Conservation (phyloP, 225 moss, liverwort and hornwort species). For the Lunularia cruciata region DNA sequence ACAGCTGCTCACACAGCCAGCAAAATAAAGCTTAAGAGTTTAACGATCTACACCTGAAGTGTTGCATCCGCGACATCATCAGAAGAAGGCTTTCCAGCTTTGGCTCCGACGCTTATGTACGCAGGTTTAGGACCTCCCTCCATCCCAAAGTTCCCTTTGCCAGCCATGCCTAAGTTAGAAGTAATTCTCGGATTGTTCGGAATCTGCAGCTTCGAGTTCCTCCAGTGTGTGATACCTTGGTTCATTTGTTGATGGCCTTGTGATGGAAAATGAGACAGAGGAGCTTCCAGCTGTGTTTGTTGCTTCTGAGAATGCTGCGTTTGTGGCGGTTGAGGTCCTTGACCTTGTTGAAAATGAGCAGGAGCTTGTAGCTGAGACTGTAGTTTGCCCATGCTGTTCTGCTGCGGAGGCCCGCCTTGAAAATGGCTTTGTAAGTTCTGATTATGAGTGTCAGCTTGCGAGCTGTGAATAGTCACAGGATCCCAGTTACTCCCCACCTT, state of each 20-base stretch:
- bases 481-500: constrained; percentile 53
- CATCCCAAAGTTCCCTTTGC: constrained; percentile 38
- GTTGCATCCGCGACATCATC: constrained; percentile 81
- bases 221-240: constrained; percentile 37
- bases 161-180: constrained; percentile 45
- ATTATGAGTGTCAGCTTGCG: constrained; percentile 39
- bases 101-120: constrained; percentile 57
- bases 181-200: constrained; percentile 82
- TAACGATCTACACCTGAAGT: constrained; percentile 67
- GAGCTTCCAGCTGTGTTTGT: constrained; percentile 31
- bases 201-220: constrained; percentile 66
- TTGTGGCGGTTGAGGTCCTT: constrained; percentile 36
- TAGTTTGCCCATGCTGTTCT: constrained; percentile 22
- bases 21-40: too few species aligned
- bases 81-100: constrained; percentile 45
- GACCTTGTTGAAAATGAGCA: constrained; percentile 43
- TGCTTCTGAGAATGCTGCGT: constrained; percentile 38
- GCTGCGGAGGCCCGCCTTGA: constrained; percentile 39
- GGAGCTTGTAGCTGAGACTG: constrained; percentile 42
- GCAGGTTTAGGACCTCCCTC: constrained; percentile 61
- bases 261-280: constrained; percentile 34
- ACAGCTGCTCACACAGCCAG: too few species aligned
- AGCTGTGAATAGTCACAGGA: constrained; percentile 26
- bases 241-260: constrained; percentile 35
- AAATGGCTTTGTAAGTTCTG: constrained; percentile 49